These are phyloP conservation scores for Cytospora schulzeri DNA, from an alignment of 2,329 filamentous ascomycete genomes.

Conservation along the genomic window DNA sequence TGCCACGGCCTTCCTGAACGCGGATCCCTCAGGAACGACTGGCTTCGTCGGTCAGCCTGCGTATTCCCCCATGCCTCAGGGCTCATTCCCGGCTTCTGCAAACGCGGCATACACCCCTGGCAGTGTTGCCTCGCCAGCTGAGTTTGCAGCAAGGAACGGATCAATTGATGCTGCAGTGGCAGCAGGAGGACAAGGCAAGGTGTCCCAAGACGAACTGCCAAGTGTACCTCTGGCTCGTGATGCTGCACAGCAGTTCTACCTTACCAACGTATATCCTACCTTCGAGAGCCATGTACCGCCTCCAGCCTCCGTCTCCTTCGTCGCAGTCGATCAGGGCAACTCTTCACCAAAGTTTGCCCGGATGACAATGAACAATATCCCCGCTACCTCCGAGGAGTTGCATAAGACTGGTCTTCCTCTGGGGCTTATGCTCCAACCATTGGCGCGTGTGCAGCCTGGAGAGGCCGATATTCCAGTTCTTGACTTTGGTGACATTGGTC, in stretches of 20 bases:
- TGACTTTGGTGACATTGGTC: constrained; percentile 90
- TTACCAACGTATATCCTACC: constrained; percentile 87
- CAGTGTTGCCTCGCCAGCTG: constrained; percentile 44
- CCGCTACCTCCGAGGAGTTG: constrained; percentile 77
- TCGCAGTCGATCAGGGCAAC: constrained; percentile 95
- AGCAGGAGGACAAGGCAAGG: constrained; percentile 69
- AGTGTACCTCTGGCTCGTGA: constrained; percentile 88
- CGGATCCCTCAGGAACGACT: constrained; percentile 47
- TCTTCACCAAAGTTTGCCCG: constrained; percentile 92
- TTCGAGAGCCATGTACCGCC: constrained; percentile 93
- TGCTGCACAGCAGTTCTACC: constrained; percentile 77
- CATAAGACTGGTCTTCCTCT: constrained; percentile 80
- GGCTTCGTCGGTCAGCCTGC: constrained; percentile 48
- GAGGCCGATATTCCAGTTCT: constrained; percentile 88
- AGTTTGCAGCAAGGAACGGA: constrained; percentile 49
- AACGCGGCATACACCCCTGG: constrained; percentile 54
- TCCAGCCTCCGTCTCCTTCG: constrained; percentile 83
- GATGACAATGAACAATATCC: constrained; percentile 91
- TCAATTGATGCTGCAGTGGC: constrained; percentile 51
- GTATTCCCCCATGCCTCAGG: constrained; percentile 50
- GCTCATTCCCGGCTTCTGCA: constrained; percentile 59
- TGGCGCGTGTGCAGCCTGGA: constrained; percentile 80
- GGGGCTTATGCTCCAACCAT: constrained; percentile 84
- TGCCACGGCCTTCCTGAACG: constrained; percentile 61
- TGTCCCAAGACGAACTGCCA: constrained; percentile 90